Conservation (phyloP, 148 eudicot species). For the Gaultheria prostrata region DNA sequence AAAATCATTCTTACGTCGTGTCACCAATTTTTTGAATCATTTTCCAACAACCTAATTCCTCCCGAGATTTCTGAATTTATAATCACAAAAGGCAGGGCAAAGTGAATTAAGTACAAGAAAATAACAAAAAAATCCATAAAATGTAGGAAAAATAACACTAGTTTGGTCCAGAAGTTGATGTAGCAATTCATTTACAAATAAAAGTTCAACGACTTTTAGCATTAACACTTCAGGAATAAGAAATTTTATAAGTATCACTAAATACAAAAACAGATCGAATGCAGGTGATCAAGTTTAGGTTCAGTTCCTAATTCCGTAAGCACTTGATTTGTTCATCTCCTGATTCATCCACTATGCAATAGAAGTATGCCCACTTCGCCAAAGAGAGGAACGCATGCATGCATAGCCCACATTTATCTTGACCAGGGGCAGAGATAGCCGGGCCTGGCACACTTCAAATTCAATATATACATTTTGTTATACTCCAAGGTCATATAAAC, state of each 20-base stretch:
- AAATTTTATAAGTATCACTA: background rate
- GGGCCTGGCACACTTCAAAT: no score
- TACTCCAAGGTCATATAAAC: no score
- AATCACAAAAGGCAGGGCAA: background rate
- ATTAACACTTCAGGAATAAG: background rate
- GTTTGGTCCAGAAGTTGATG: background rate
- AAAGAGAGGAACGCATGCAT: background rate
- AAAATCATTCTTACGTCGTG: background rate
- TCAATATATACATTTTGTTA: no score
- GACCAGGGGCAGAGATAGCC: no score
- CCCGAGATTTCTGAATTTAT: background rate
- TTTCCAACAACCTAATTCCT: background rate
- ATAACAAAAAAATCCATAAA: background rate
- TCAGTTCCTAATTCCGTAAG: background rate
- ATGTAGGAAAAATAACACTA: background rate
- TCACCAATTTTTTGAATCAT: background rate
- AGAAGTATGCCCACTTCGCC: background rate
- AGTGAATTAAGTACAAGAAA: background rate
- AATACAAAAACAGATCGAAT: background rate
- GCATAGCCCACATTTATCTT: background rate
- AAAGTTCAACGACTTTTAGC: background rate
- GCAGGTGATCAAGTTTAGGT: background rate
- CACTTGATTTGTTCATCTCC: constrained; percentile 1
- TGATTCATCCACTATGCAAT: background rate
- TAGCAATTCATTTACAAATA: background rate